Base-by-base conservation (phyloP, 805 yeast genomes). In the Metschnikowia lochheadii region DNA sequence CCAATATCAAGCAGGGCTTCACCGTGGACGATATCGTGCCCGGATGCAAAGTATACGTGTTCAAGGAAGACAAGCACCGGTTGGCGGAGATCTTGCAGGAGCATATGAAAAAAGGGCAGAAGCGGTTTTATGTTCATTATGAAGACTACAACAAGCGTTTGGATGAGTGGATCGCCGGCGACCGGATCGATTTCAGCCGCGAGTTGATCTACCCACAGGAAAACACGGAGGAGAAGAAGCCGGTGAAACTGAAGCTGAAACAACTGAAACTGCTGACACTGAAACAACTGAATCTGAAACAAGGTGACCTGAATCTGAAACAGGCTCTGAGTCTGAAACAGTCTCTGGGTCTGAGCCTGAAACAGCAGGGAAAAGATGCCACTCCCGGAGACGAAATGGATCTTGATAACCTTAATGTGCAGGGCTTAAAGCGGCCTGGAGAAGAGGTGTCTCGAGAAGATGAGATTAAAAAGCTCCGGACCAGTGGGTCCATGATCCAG, bases 401-500 rank as follows among this genome's bases (percentile, higher is more conserved):
- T 67, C 75, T 89, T 56, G 97, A 88, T 59, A 75, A 87, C 62
- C 75, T 89, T 59, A 84, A 89, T 61, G 96, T 90, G 5, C 96
- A 90, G 66, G 96, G 96, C 15, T 62, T 85, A 31, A 75, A 72
- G 46, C 69, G 81, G 49, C 83, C 81, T 17, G 82, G 83, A 11
- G 91, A 87, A 55, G 89, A 84, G 51, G 79, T 87, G 40, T 83
- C 87, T 35, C 75, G 97, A 50, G 97, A 90, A 61, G 96, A 89
- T 58, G 99, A 94, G 67, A 86, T 94, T 57, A 89, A 92, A 64
- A 89, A 88, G 64, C 76, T 94, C 49, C 78, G 98, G 58, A 90
- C 96, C 0, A 78, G 95, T n/a, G 99, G 99, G 2, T 91, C 98
- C 0, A 94, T 94, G 98, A 87, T 94, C 10, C 99, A 94, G 68